Conservation (phyloP, 2,329 filamentous ascomycete genomes). For the Penicillium sp. region DNA sequence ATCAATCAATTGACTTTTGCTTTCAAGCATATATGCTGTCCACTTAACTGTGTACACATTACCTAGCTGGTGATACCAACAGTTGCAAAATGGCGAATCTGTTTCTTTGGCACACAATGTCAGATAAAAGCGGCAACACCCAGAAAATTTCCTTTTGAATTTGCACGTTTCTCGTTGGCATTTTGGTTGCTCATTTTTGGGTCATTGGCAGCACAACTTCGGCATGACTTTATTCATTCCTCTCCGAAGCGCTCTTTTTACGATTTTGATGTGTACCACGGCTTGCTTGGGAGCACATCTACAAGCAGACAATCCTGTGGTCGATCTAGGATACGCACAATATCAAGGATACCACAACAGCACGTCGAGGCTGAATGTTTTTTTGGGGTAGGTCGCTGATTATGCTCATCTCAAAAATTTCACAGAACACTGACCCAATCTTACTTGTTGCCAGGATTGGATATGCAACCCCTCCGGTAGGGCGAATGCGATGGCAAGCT, state of each 20-base stretch:
- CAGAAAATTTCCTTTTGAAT: neutral
- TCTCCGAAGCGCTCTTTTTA: neutral
- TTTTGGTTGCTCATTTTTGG: neutral
- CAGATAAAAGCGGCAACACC: neutral
- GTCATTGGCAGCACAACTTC: neutral
- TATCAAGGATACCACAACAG: neutral
- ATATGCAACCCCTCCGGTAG: constrained; percentile 36
- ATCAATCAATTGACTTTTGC: neutral
- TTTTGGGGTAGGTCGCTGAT: neutral
- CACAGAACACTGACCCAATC: neutral
- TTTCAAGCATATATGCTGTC: neutral
- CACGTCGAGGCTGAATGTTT: neutral
- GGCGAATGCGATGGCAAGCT: constrained; percentile 33
- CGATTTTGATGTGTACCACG: neutral
- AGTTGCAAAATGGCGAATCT: neutral
- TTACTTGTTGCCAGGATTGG: constrained; percentile 27
- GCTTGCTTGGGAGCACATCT: neutral
- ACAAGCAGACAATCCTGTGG: neutral
- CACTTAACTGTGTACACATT: neutral
- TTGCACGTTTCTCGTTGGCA: neutral
- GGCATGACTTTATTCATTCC: neutral
- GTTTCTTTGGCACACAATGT: neutral
- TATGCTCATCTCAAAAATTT: neutral
- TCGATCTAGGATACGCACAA: neutral
- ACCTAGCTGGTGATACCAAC: constrained; percentile 1